A percentile compares a stretch with the other conserved stretches of the same genome.
These are phyloP conservation scores for Xylaria telfairii DNA, from an alignment of 495 filamentous ascomycete genomes.

Conservation along the genomic window DNA sequence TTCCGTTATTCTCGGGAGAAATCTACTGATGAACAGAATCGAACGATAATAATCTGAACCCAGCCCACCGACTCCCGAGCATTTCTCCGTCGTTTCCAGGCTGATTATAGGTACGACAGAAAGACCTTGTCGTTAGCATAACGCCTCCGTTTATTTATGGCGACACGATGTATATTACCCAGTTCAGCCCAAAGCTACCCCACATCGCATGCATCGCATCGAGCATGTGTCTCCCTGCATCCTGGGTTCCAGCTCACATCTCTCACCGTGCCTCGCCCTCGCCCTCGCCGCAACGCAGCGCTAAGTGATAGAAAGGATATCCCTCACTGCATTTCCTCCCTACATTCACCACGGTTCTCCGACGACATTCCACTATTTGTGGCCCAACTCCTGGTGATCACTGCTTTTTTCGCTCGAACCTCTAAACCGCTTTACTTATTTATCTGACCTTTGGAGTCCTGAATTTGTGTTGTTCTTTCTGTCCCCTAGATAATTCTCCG, in stretches of 20 bases:
- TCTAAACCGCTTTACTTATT: constrained; percentile 4
- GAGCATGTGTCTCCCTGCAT: constrained; percentile 1
- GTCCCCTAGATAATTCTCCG: background rate
- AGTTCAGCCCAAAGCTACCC: constrained; percentile 17
- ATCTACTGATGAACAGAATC: constrained; percentile 20
- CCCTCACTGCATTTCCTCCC: background rate
- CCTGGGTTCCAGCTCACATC: background rate
- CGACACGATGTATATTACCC: constrained; percentile 8
- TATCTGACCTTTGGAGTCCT: background rate
- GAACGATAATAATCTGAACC: constrained; percentile 22
- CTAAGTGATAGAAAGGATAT: background rate
- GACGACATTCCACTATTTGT: constrained; percentile 20
- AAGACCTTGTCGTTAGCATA: constrained; percentile 19
- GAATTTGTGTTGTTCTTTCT: background rate
- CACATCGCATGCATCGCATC: constrained; percentile 1
- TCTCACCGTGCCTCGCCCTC: background rate
- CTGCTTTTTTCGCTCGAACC: background rate
- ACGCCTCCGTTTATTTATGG: background rate
- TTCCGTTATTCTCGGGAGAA: constrained; percentile 14
- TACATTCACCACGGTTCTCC: background rate
- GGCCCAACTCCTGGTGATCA: constrained; percentile 3
- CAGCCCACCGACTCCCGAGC: constrained; percentile 14
- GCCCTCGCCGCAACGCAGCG: background rate
- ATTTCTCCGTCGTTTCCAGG: constrained; percentile 4
- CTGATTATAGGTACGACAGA: constrained; percentile 7